Conservation (phyloP, 441 rosid genomes). For the Geranium incanum region DNA sequence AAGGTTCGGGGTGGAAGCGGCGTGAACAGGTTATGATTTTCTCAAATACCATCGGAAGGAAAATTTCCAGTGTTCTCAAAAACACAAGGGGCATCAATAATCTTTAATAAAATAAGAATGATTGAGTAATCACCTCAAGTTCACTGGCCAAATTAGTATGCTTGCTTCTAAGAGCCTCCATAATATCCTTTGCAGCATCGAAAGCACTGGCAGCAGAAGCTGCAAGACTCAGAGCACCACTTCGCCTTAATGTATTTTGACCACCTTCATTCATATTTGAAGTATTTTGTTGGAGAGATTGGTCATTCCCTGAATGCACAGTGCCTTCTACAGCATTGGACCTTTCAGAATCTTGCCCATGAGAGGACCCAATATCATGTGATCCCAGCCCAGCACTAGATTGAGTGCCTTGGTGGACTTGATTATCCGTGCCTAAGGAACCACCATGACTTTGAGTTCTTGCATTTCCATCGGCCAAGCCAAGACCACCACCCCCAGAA, state of each 20-base stretch:
- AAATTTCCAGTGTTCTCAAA: neutral
- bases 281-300: conserved; percentile 62
- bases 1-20: neutral
- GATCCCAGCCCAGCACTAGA: conserved; percentile 52
- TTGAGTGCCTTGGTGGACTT: conserved; percentile 55
- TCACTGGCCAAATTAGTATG: conserved; percentile 90
- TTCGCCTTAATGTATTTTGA: conserved; percentile 58
- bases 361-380: conserved; percentile 53
- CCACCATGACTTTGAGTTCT: conserved; percentile 49
- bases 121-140: conserved; percentile 59
- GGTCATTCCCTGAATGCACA: conserved; percentile 59
- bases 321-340: conserved; percentile 44
- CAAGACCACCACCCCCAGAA: conserved; percentile 44
- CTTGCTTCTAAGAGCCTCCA: conserved; percentile 96
- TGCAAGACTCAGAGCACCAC: conserved; percentile 51
- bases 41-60: too few relatives aligned
- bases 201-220: conserved; percentile 85
- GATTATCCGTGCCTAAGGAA: conserved; percentile 51
- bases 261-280: conserved; percentile 51
- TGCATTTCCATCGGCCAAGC: conserved; percentile 44
- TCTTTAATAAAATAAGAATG: neutral
- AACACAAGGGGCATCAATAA: neutral
- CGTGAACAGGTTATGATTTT: neutral
- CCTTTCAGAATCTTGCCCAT: conserved; percentile 79
- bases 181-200: conserved; percentile 96